These are phyloP conservation scores for Agastache rugosa DNA, from an alignment of 257 asterid species.

Conservation along the genomic window DNA sequence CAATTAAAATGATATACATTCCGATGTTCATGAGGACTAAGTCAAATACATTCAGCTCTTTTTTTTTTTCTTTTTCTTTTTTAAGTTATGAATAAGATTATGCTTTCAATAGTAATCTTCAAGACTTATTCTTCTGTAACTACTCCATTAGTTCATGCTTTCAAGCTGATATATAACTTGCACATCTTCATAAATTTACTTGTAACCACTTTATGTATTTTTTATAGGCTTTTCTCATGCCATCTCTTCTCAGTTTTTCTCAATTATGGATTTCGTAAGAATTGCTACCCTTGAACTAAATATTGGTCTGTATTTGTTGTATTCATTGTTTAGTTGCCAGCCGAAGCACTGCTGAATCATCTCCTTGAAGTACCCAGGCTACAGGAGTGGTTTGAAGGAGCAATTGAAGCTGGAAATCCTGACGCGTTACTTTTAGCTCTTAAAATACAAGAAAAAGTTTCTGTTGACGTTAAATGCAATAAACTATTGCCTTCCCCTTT, in stretches of 20 bases:
- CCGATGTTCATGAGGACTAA: not conserved
- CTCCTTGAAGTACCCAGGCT: conserved; percentile 86
- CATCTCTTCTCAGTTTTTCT: conserved; percentile 7
- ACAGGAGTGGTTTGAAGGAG: conserved; percentile 81
- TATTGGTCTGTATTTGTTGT: conserved; percentile 29
- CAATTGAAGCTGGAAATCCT: conserved; percentile 82
- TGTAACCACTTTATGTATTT: conserved; percentile 2
- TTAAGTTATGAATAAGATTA: conserved; percentile 3
- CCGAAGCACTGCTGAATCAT: conserved; percentile 62
- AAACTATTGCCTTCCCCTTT: conserved; percentile 83
- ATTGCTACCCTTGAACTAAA: conserved; percentile 34
- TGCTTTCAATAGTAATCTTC: not conserved
- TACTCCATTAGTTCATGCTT: not conserved
- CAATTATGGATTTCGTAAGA: conserved; percentile 11
- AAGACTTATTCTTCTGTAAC: not conserved
- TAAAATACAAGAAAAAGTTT: conserved; percentile 63
- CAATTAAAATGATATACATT: not conserved
- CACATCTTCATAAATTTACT: not conserved
- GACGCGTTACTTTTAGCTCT: conserved; percentile 91
- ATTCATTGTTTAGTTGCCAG: conserved; percentile 63
- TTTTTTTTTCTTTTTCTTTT: not conserved
- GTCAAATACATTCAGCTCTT: not conserved
- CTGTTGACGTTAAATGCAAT: conserved; percentile 57
- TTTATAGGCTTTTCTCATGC: not conserved
- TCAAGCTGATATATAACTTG: not conserved